Percentiles rank a stretch among this genome's conserved stretches.
These are phyloP conservation scores for Mycena sanguinolenta DNA, from an alignment of 768 basidiomycete genomes.

Conservation along the genomic window DNA sequence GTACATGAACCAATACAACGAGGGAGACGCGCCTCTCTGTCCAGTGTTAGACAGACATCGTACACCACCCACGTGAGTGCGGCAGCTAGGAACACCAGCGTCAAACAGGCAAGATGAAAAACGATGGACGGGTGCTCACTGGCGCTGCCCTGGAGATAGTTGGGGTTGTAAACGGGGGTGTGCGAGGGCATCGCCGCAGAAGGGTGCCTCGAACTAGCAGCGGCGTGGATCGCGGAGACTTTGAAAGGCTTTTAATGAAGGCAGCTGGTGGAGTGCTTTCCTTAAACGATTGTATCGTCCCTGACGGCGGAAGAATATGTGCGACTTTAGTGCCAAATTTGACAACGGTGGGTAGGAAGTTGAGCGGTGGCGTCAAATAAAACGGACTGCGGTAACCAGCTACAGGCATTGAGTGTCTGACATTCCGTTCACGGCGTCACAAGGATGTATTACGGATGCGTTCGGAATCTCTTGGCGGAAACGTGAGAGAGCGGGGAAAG, in stretches of 20 bases:
- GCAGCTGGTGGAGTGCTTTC: neutral
- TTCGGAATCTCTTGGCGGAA: neutral
- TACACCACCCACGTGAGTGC: slow-evolving; percentile 29
- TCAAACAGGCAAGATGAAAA: neutral
- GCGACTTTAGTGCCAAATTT: neutral
- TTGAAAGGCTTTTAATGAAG: neutral
- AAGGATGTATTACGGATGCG: neutral
- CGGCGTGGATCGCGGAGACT: neutral
- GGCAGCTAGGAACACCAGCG: neutral
- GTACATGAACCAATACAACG: neutral
- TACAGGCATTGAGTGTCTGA: no score
- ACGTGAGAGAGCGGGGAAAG: slow-evolving; percentile 3
- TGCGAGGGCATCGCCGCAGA: neutral
- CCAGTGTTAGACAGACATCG: slow-evolving; percentile 17
- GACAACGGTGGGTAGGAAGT: neutral
- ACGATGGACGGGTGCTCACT: slow-evolving; percentile 11
- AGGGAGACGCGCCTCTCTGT: slow-evolving; percentile 10
- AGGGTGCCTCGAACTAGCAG: neutral
- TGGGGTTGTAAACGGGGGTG: neutral
- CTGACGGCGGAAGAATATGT: neutral
- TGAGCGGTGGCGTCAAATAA: neutral
- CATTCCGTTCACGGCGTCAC: neutral
- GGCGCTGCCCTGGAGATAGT: slow-evolving; percentile 23
- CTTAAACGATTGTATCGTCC: neutral
- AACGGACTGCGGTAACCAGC: no score